Percentiles rank a stretch among this genome's conserved stretches.
Evolutionary conservation across 225 moss, liverwort and hornwort genomes (phyloP).

Genomic region (Physcomitrium patens): DNA sequence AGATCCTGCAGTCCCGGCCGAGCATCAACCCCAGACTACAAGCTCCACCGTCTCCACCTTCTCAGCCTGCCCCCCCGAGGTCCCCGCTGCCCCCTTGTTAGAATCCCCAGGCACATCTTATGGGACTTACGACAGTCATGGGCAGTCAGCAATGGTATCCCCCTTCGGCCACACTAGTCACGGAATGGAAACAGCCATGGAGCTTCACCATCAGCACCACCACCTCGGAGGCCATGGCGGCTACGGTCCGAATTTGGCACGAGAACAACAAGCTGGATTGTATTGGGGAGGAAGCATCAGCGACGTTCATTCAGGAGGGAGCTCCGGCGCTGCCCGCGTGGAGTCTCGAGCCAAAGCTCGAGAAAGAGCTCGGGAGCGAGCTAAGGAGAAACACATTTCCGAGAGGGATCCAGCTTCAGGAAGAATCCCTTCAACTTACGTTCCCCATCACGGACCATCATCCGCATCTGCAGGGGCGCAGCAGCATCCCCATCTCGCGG

Average conservation of each 20-base stretch:
- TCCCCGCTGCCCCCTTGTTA: slow-evolving; percentile 40
- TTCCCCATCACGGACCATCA: background rate
- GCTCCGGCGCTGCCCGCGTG: slow-evolving; percentile 45
- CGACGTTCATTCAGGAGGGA: slow-evolving; percentile 29
- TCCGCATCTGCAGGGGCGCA: slow-evolving; percentile 33
- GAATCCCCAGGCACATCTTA: slow-evolving; percentile 22
- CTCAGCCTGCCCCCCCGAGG: slow-evolving; percentile 36
- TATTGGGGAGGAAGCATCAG: slow-evolving; percentile 26
- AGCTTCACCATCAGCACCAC: background rate
- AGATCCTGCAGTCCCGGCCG: slow-evolving; percentile 33
- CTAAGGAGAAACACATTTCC: slow-evolving; percentile 61
- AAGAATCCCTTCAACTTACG: too few relatives aligned
- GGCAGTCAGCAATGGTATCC: slow-evolving; percentile 19
- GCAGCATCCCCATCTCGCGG: slow-evolving; percentile 26
- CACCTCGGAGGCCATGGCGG: too few relatives aligned
- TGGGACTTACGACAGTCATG: slow-evolving; percentile 21
- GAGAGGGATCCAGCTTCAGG: slow-evolving; percentile 31
- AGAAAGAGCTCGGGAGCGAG: slow-evolving; percentile 86
- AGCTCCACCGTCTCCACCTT: slow-evolving; percentile 30
- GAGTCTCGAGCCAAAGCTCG: slow-evolving; percentile 84
- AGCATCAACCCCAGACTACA: slow-evolving; percentile 24
- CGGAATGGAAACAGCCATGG: slow-evolving; percentile 33
- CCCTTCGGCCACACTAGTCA: slow-evolving; percentile 25
- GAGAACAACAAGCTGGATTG: slow-evolving; percentile 5
- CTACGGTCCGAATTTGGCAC: slow-evolving; percentile 30